phyloP scores from a whole-genome alignment of 305 asterid species.

The Fraxinus paxiana region DNA sequence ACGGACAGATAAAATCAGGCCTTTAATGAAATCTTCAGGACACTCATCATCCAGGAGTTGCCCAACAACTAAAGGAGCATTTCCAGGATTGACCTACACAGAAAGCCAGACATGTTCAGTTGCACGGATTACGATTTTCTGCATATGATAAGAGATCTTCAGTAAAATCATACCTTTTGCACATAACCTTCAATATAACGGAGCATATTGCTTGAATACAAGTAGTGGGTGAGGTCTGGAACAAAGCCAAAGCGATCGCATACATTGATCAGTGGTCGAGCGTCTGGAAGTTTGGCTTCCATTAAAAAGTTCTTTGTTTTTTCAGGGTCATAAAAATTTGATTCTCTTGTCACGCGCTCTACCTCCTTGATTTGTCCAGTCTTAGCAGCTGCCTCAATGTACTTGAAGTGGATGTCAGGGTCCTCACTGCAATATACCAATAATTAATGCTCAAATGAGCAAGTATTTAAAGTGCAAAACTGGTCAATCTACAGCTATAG shows the following conservation, averaged over 20 bases:
- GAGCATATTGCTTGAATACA: constrained; percentile 86
- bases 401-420: constrained; percentile 96
- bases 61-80: constrained; percentile 97
- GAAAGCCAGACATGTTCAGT: constrained; percentile 23
- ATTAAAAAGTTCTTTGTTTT: constrained; percentile 92
- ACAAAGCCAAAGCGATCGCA: constrained; percentile 72
- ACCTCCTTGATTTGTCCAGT: constrained; percentile 99
- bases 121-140: background rate
- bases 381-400: constrained; percentile 97
- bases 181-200: constrained; percentile 95
- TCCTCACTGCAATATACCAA: constrained; percentile 73
- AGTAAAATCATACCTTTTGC: constrained; percentile 40
- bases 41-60: constrained; percentile 97
- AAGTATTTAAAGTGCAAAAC: background rate
- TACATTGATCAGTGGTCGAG: constrained; percentile 91
- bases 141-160: background rate
- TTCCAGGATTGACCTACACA: constrained; percentile 91
- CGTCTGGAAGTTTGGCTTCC: constrained; percentile 99
- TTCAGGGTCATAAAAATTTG: constrained; percentile 89
- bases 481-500: background rate
- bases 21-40: constrained; percentile 97
- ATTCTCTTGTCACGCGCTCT: constrained; percentile 97
- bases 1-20: constrained; percentile 91
- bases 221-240: constrained; percentile 54
- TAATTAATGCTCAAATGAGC: constrained; percentile 4